Percentiles rank a stretch among this genome's conserved stretches.
These are phyloP conservation scores for Vigna trinervia DNA, from an alignment of 306 rosid species.

Conservation along the genomic window DNA sequence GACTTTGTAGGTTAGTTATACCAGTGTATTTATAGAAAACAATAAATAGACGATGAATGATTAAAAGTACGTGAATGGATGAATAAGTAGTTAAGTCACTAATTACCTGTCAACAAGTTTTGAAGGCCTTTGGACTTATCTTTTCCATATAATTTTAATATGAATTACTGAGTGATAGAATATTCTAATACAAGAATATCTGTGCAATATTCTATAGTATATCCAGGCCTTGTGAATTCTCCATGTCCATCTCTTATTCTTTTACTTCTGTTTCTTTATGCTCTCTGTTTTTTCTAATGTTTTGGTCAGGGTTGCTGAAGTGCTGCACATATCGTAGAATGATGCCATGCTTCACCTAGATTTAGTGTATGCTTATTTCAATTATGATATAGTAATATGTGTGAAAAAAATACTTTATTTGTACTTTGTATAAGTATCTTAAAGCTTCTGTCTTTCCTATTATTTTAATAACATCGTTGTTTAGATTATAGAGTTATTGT, in stretches of 20 bases:
- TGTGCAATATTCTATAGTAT: background rate
- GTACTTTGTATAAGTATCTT: background rate
- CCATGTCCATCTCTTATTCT: background rate
- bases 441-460: constrained; percentile 13
- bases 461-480: background rate
- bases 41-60: background rate
- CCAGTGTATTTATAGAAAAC: background rate
- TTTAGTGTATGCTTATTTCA: too few species aligned
- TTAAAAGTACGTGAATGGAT: background rate
- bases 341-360: too few species aligned
- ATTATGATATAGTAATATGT: background rate
- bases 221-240: constrained; percentile 12
- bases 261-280: background rate
- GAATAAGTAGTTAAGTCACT: constrained; percentile 1
- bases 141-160: background rate
- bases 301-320: too few species aligned
- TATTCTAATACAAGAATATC: background rate
- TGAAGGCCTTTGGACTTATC: background rate
- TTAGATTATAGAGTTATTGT: background rate
- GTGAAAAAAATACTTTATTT: background rate
- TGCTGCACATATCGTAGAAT: too few species aligned
- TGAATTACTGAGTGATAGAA: background rate
- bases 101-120: background rate
- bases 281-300: background rate
- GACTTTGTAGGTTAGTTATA: background rate